phyloP scores from a whole-genome alignment of 257 asterid genomes.

The Sherardia arvensis region DNA sequence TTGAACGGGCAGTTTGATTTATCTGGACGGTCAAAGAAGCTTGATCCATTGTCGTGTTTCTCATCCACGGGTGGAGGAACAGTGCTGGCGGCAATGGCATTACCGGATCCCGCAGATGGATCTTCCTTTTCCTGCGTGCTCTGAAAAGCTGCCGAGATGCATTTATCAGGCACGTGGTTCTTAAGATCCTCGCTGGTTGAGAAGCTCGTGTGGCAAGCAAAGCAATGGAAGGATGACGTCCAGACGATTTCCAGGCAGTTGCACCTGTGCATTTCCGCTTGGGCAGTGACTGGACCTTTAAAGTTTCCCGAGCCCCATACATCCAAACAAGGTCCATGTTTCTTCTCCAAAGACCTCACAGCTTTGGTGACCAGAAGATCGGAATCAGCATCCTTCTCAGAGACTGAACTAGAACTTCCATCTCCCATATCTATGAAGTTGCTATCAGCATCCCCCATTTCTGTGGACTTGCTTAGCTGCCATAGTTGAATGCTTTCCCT shows the following conservation, averaged over 20 bases:
- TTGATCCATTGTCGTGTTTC: slow-evolving; percentile 31
- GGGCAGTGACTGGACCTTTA: slow-evolving; percentile 16
- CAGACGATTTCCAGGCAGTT: slow-evolving; percentile 76
- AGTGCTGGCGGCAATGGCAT: no score
- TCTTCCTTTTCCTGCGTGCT: slow-evolving; percentile 36
- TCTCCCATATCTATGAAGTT: slow-evolving; percentile 28
- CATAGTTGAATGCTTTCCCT: slow-evolving; percentile 62
- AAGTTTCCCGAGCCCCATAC: slow-evolving; percentile 20
- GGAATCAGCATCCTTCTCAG: slow-evolving; percentile 23
- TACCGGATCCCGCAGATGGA: no score
- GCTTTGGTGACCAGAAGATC: slow-evolving; percentile 54
- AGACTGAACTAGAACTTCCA: slow-evolving; percentile 8
- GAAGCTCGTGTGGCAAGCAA: slow-evolving; percentile 66
- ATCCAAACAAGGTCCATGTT: slow-evolving; percentile 37
- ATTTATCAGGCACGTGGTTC: slow-evolving; percentile 46
- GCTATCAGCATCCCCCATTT: slow-evolving; percentile 25
- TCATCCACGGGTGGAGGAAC: slow-evolving; percentile 27
- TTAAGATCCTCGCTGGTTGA: slow-evolving; percentile 36
- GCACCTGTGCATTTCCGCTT: slow-evolving; percentile 52
- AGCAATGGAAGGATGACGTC: slow-evolving; percentile 61
- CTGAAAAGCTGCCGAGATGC: slow-evolving; percentile 34
- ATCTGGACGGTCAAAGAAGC: slow-evolving; percentile 18
- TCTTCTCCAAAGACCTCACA: slow-evolving; percentile 38
- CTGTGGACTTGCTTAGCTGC: slow-evolving; percentile 37
- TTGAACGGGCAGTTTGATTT: slow-evolving; percentile 51